These are phyloP conservation scores for Sporothrix variecibatus DNA, from an alignment of 2,329 filamentous ascomycete species.

Conservation along the genomic window DNA sequence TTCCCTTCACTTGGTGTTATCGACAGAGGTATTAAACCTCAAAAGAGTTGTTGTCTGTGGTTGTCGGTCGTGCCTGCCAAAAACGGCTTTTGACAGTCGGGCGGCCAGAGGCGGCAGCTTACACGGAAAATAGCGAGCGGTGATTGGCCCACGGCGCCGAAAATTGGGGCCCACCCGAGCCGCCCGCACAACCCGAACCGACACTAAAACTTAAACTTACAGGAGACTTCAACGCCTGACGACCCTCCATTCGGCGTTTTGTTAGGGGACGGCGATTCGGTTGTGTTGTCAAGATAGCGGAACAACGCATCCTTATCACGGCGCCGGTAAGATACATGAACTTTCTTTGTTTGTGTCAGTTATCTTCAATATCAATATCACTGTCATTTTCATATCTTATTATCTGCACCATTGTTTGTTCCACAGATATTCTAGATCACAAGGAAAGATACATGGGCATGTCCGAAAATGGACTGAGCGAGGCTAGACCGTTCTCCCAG, in stretches of 20 bases:
- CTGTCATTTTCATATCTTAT: neutral
- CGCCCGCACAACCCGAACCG: neutral
- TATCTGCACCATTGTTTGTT: neutral
- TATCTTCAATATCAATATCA: neutral
- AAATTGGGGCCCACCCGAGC: neutral
- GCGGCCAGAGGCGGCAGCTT: constrained; percentile 3
- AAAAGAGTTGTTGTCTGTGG: neutral
- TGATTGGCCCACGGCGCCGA: constrained; percentile 5
- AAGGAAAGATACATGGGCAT: constrained; percentile 26
- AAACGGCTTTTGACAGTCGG: neutral
- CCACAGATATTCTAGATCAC: neutral
- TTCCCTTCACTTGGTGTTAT: neutral
- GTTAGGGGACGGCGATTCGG: neutral
- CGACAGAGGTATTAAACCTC: constrained; percentile 9
- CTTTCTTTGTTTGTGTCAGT: neutral
- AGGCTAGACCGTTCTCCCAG: constrained; percentile 28
- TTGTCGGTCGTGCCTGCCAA: neutral
- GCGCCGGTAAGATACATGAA: neutral
- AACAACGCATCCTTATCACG: neutral
- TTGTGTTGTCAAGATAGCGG: neutral
- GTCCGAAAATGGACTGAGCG: constrained; percentile 28
- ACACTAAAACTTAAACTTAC: neutral
- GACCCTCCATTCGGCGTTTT: neutral
- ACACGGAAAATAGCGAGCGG: neutral
- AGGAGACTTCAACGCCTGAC: neutral